A percentile compares a stretch with the other conserved stretches of the same genome.
Conservation (phyloP, 805 yeast genomes). For the Starmerella potacharoeniae region DNA sequence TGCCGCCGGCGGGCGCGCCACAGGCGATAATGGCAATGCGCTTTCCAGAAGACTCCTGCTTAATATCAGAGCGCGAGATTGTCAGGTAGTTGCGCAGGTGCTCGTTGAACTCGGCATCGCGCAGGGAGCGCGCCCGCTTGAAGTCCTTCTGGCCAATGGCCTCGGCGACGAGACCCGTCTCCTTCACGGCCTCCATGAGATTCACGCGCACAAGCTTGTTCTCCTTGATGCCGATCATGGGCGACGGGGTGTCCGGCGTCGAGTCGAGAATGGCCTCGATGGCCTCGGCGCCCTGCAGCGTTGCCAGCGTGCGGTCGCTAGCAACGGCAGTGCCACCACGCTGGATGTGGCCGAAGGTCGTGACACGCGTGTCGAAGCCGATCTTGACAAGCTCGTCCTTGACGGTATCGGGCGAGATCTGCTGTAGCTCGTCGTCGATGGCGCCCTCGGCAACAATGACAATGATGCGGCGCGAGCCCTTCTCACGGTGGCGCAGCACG, state of each 20-base stretch:
- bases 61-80: slow-evolving; percentile 47
- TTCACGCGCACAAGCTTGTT: slow-evolving; percentile 78
- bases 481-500: slow-evolving; percentile 65
- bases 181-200: slow-evolving; percentile 76
- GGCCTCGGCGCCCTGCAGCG: slow-evolving; percentile 96
- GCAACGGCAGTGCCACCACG: slow-evolving; percentile 99
- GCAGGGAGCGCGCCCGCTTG: slow-evolving; percentile 70
- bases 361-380: slow-evolving; percentile 88
- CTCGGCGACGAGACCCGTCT: slow-evolving; percentile 80
- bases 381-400: slow-evolving; percentile 69
- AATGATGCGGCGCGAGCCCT: slow-evolving; percentile 87
- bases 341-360: slow-evolving; percentile 95
- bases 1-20: slow-evolving; percentile 96
- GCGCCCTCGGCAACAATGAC: slow-evolving; percentile 99
- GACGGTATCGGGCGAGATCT: slow-evolving; percentile 71
- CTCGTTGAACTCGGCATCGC: slow-evolving; percentile 83
- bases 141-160: slow-evolving; percentile 75
- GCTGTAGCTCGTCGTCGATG: slow-evolving; percentile 64
- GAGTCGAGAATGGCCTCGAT: slow-evolving; percentile 81
- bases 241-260: slow-evolving; percentile 86
- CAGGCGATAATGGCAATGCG: slow-evolving; percentile 79
- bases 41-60: slow-evolving; percentile 35
- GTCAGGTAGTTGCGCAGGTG: slow-evolving; percentile 61
- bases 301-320: slow-evolving; percentile 79
- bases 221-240: slow-evolving; percentile 82